Conservation (phyloP, 23 red algal species). For the Gracilariopsis chorda region DNA sequence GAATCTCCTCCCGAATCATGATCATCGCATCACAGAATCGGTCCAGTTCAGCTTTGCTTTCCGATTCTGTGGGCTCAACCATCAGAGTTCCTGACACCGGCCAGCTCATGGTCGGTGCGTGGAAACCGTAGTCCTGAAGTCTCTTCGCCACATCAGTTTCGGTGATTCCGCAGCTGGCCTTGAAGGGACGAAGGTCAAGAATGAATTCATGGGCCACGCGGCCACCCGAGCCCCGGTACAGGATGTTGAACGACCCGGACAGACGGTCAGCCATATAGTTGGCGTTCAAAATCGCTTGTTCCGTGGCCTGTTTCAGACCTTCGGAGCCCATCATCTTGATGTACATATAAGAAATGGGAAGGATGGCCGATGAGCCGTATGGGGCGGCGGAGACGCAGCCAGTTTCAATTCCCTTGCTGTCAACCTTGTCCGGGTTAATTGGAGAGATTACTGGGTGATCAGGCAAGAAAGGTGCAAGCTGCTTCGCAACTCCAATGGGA, state of each 20-base stretch:
- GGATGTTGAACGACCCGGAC: constrained; percentile 58
- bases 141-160: constrained; percentile 98
- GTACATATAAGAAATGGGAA: constrained; percentile 99
- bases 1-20: constrained; percentile 99
- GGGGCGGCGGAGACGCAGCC: constrained; percentile 89
- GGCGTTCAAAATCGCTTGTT: constrained; percentile 96
- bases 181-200: constrained; percentile 97
- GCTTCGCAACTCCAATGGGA: constrained; percentile 94
- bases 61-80: constrained; percentile 97
- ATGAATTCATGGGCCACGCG: constrained; percentile 99
- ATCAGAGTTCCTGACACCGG: constrained; percentile 98
- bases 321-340: constrained; percentile 99
- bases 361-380: constrained; percentile 95
- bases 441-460: constrained; percentile 86
- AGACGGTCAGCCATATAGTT: constrained; percentile 98
- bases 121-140: constrained; percentile 98
- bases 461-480: constrained; percentile 97
- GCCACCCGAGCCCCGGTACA: constrained; percentile 87
- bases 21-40: constrained; percentile 96
- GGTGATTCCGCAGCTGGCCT: constrained; percentile 78
- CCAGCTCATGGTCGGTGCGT: constrained; percentile 99
- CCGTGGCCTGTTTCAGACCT: constrained; percentile 89
- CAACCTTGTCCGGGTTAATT: constrained; percentile 51
- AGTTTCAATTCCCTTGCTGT: constrained; percentile 28
- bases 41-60: constrained; percentile 95